Conservation (phyloP, 2,329 filamentous ascomycete species). For the Fusarium subtropicale region DNA sequence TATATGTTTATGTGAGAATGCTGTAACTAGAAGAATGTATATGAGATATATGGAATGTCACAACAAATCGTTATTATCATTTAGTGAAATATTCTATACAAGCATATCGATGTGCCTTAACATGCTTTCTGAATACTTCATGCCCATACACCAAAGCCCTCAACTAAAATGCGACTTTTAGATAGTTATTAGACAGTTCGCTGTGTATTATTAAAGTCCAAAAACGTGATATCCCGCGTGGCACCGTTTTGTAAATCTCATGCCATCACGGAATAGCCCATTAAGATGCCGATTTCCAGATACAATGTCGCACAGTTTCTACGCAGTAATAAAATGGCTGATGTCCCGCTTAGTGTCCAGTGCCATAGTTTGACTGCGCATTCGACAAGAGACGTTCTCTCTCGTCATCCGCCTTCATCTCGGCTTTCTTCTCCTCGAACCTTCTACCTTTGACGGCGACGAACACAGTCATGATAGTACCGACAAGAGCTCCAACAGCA, state of each 20-base stretch:
- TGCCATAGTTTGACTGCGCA: constrained; percentile 15
- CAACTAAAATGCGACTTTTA: neutral
- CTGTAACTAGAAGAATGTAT: too few relatives aligned
- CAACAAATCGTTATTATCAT: too few relatives aligned
- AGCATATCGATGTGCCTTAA: too few relatives aligned
- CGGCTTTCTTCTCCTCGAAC: constrained; percentile 32
- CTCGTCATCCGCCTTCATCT: constrained; percentile 25
- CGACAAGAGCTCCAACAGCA: constrained; percentile 7
- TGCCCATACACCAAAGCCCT: neutral
- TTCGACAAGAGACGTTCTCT: constrained; percentile 32
- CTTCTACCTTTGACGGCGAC: constrained; percentile 15
- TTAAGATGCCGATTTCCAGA: neutral
- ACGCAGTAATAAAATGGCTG: neutral
- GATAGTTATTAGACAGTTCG: neutral
- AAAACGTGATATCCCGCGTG: neutral
- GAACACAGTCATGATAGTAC: constrained; percentile 14
- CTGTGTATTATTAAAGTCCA: neutral
- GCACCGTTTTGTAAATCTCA: neutral
- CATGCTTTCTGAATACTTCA: neutral
- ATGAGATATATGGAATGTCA: too few relatives aligned
- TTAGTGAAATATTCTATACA: neutral
- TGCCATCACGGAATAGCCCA: neutral
- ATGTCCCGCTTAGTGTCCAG: neutral
- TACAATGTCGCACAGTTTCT: neutral
- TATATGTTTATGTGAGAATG: neutral